These are phyloP conservation scores for Gelatoporia subvermispora DNA, from an alignment of 768 basidiomycete species.

Conservation along the genomic window DNA sequence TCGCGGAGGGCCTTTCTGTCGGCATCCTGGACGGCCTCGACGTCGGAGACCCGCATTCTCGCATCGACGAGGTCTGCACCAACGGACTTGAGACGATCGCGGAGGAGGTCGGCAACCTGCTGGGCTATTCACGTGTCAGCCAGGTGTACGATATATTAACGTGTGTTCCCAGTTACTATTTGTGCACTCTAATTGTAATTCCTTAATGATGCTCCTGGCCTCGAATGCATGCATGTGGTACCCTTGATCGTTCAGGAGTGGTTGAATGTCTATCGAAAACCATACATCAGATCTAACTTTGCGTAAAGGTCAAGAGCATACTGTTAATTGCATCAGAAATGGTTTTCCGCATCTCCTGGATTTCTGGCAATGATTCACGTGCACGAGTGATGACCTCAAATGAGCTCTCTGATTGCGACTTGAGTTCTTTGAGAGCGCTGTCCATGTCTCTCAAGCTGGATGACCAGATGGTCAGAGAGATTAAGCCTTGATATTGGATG, in stretches of 20 bases:
- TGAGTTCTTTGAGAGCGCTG: slow-evolving; percentile 14
- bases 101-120: slow-evolving; percentile 44
- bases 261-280: slow-evolving; percentile 19
- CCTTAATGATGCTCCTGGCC: slow-evolving; percentile 10
- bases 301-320: background rate
- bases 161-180: slow-evolving; percentile 10
- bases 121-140: slow-evolving; percentile 27
- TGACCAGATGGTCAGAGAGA: background rate
- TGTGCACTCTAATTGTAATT: slow-evolving; percentile 16
- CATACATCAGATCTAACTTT: background rate
- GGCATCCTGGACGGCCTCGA: slow-evolving; percentile 27
- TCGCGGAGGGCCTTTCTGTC: slow-evolving; percentile 12
- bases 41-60: slow-evolving; percentile 31
- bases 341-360: slow-evolving; percentile 15
- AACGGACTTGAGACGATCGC: slow-evolving; percentile 39
- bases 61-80: slow-evolving; percentile 40
- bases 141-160: background rate
- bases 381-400: slow-evolving; percentile 16
- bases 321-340: slow-evolving; percentile 14
- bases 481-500: slow-evolving; percentile 13
- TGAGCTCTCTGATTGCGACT: slow-evolving; percentile 16
- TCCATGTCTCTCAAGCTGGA: slow-evolving; percentile 1
- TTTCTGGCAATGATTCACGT: slow-evolving; percentile 14
- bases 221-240: slow-evolving; percentile 9
- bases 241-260: slow-evolving; percentile 16